Evolutionary conservation across 2,329 filamentous ascomycete species (phyloP).

Genomic region (Aureobasidium sp.): DNA sequence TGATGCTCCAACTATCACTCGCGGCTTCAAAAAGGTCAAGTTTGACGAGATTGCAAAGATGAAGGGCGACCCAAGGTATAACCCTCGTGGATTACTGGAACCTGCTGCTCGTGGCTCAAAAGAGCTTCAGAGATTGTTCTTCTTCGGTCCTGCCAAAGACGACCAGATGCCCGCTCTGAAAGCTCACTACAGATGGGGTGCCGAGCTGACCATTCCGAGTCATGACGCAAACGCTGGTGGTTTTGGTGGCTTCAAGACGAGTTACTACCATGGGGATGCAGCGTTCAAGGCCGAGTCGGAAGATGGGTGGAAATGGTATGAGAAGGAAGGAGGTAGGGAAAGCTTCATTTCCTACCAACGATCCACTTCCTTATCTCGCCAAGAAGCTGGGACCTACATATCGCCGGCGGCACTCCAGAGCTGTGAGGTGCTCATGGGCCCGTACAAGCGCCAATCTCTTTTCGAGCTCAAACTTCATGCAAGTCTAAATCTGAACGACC

Average conservation of each 20-base stretch:
- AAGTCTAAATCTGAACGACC: slow-evolving; percentile 40
- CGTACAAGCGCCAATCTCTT: slow-evolving; percentile 37
- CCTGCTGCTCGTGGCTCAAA: slow-evolving; percentile 29
- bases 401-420: slow-evolving; percentile 25
- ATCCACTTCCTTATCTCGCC: slow-evolving; percentile 28
- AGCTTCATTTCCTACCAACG: slow-evolving; percentile 39
- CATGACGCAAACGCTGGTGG: slow-evolving; percentile 30
- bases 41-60: slow-evolving; percentile 6
- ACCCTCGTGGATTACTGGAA: slow-evolving; percentile 24
- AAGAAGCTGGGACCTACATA: slow-evolving; percentile 39
- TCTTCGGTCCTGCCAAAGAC: slow-evolving; percentile 45
- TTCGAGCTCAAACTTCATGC: slow-evolving; percentile 38
- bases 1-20: background rate
- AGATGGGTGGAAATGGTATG: slow-evolving; percentile 49
- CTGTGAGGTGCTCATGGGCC: slow-evolving; percentile 46
- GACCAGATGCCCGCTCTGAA: slow-evolving; percentile 44
- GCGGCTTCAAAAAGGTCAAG: background rate
- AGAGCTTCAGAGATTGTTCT: slow-evolving; percentile 39
- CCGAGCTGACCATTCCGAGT: slow-evolving; percentile 47
- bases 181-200: slow-evolving; percentile 46
- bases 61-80: slow-evolving; percentile 17
- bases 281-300: slow-evolving; percentile 40
- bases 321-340: slow-evolving; percentile 33
- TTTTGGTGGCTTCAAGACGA: slow-evolving; percentile 35
- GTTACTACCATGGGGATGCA: slow-evolving; percentile 38